Percentiles rank a stretch among this genome's conserved stretches.
phyloP scores from a whole-genome alignment of 768 basidiomycete species.

The Amanita jacksonii region DNA sequence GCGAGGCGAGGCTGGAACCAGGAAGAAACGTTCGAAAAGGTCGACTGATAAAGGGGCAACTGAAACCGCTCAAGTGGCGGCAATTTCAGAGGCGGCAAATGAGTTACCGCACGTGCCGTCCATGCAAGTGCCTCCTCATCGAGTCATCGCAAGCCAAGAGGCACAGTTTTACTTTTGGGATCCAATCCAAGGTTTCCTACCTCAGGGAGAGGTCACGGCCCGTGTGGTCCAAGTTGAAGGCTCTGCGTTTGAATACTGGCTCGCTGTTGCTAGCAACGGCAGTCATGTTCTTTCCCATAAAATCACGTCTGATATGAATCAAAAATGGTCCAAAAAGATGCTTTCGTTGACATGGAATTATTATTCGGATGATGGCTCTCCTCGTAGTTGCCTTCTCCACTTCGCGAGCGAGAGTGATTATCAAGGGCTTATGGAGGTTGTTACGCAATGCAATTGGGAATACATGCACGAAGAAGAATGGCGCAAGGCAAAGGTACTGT shows the following conservation, averaged over 20 bases:
- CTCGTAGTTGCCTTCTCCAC: slow-evolving; percentile 77
- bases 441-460: slow-evolving; percentile 76
- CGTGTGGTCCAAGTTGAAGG: slow-evolving; percentile 39
- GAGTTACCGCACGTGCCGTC: background rate
- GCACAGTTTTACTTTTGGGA: slow-evolving; percentile 62
- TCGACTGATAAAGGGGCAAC: background rate
- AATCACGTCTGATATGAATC: slow-evolving; percentile 62
- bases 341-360: slow-evolving; percentile 87
- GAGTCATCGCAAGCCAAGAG: slow-evolving; percentile 27
- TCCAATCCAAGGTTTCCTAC: slow-evolving; percentile 36
- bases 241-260: slow-evolving; percentile 45
- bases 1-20: slow-evolving; percentile 15
- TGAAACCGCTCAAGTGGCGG: slow-evolving; percentile 5
- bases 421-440: slow-evolving; percentile 45
- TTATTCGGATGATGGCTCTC: slow-evolving; percentile 37
- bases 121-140: background rate
- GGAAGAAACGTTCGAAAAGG: background rate
- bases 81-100: background rate
- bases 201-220: slow-evolving; percentile 45
- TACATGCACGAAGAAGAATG: slow-evolving; percentile 62
- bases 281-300: slow-evolving; percentile 50
- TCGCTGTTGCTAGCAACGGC: slow-evolving; percentile 42
- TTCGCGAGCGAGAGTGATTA: slow-evolving; percentile 53
- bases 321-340: slow-evolving; percentile 51
- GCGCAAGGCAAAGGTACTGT: slow-evolving; percentile 67